A percentile compares a stretch with the other conserved stretches of the same genome.
phyloP scores from a whole-genome alignment of 225 moss, liverwort and hornwort genomes.

The Pseudoscleropodium purum region DNA sequence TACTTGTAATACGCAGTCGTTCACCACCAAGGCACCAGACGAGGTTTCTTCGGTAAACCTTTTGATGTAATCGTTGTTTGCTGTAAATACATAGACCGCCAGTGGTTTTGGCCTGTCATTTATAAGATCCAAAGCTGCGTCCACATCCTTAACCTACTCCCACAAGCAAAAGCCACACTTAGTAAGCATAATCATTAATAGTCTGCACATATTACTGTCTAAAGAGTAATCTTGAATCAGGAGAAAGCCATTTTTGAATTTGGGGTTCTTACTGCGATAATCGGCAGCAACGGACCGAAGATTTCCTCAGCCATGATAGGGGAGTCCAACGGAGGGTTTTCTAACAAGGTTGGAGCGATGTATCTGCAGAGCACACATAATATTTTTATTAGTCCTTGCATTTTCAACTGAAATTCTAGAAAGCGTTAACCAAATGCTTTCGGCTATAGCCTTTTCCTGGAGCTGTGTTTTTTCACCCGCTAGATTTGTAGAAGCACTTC shows the following conservation, averaged over 20 bases:
- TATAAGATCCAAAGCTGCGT: constrained; percentile 49
- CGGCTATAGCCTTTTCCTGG: neutral
- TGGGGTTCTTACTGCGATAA: constrained; percentile 15
- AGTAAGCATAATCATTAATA: neutral
- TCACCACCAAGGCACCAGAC: constrained; percentile 51
- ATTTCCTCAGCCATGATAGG: constrained; percentile 50
- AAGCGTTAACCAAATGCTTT: neutral
- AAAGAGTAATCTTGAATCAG: neutral
- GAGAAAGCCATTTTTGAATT: neutral
- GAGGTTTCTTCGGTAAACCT: constrained; percentile 57
- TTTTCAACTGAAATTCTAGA: neutral
- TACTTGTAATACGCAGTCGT: constrained; percentile 74
- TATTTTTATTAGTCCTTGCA: neutral
- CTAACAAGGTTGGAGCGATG: constrained; percentile 40
- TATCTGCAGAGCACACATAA: constrained; percentile 3
- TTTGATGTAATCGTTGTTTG: constrained; percentile 19
- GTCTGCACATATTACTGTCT: neutral
- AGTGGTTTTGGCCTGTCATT: constrained; percentile 57
- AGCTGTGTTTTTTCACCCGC: too few relatives aligned
- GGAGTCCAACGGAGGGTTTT: constrained; percentile 31
- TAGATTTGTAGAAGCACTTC: neutral
- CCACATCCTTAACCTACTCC: constrained; percentile 40
- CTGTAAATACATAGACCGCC: constrained; percentile 54
- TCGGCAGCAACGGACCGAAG: constrained; percentile 46
- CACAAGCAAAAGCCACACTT: neutral